Evolutionary conservation across 1,139 yeast species (phyloP).

Genomic region (Kazachstania sp.): DNA sequence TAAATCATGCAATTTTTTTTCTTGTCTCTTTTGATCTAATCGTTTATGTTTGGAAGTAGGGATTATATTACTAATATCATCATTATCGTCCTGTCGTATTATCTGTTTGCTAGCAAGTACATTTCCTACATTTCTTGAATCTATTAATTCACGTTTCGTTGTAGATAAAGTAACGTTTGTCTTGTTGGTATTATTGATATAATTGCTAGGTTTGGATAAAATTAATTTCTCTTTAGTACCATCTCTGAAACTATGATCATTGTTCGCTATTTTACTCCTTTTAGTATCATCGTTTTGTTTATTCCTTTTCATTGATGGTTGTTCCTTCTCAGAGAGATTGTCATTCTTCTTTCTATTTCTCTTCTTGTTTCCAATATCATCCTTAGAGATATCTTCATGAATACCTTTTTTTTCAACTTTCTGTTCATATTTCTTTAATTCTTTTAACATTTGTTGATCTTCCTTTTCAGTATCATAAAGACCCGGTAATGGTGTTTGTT

Average conservation of each 20-base stretch:
- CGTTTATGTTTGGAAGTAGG: neutral
- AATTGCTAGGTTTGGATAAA: conserved; percentile 9
- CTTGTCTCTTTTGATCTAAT: conserved; percentile 8
- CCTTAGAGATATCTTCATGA: conserved; percentile 31
- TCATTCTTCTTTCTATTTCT: conserved; percentile 8
- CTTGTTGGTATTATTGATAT: neutral
- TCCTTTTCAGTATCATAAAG: conserved; percentile 63
- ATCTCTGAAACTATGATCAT: conserved; percentile 1
- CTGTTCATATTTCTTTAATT: conserved; percentile 38
- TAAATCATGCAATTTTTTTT: conserved; percentile 18
- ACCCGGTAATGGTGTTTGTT: conserved; percentile 63
- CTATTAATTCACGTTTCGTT: conserved; percentile 4
- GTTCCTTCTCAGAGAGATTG: conserved; percentile 18
- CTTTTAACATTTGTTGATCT: conserved; percentile 34
- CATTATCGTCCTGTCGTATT: too few species aligned
- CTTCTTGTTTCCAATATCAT: conserved; percentile 17
- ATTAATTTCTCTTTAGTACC: neutral
- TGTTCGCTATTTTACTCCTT: too few species aligned
- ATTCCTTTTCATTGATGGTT: neutral
- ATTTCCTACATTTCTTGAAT: conserved; percentile 4
- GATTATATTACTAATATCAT: too few species aligned
- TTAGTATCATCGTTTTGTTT: neutral
- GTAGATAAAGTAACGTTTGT: neutral
- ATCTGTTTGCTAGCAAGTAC: neutral
- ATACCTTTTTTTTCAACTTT: conserved; percentile 45